A percentile compares a stretch with the other conserved stretches of the same genome.
Evolutionary conservation across 1,139 yeast genomes (phyloP).

Genomic region (Lodderomyces margitis): DNA sequence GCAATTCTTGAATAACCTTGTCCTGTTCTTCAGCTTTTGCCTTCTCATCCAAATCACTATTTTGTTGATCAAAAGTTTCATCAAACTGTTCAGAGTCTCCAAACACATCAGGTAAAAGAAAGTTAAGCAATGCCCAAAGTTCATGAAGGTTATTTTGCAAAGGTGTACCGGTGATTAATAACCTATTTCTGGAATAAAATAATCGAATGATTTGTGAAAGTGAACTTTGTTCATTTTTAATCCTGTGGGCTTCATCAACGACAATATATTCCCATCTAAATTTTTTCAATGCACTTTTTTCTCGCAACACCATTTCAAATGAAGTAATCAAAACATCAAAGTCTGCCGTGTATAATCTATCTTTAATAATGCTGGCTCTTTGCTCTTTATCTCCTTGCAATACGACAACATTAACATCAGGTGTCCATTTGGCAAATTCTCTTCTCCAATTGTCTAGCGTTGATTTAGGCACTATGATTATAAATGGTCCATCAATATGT

Average conservation of each 20-base stretch:
- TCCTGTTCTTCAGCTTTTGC: slow-evolving; percentile 59
- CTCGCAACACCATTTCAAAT: slow-evolving; percentile 89
- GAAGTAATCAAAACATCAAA: slow-evolving; percentile 91
- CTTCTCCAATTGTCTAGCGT: slow-evolving; percentile 95
- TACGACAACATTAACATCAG: slow-evolving; percentile 85
- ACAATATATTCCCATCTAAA: slow-evolving; percentile 91
- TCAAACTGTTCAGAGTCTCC: slow-evolving; percentile 88
- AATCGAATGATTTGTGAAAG: slow-evolving; percentile 86
- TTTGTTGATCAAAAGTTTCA: slow-evolving; percentile 68
- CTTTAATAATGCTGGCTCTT: slow-evolving; percentile 59
- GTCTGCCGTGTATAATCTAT: slow-evolving; percentile 62
- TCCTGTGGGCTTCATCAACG: slow-evolving; percentile 96
- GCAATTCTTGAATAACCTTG: slow-evolving; percentile 77
- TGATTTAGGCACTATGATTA: slow-evolving; percentile 91
- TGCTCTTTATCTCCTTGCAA: slow-evolving; percentile 85
- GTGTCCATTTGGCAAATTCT: slow-evolving; percentile 93
- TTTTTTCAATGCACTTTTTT: slow-evolving; percentile 75
- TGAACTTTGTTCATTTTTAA: slow-evolving; percentile 89
- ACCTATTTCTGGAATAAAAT: slow-evolving; percentile 79
- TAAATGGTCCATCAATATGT: slow-evolving; percentile 84
- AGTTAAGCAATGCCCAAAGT: slow-evolving; percentile 90
- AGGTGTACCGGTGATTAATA: slow-evolving; percentile 94
- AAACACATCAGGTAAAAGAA: slow-evolving; percentile 89
- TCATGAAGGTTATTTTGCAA: slow-evolving; percentile 93
- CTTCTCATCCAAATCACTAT: slow-evolving; percentile 27